phyloP scores from a whole-genome alignment of 345 rosid genomes.

The Jatropha curcas region DNA sequence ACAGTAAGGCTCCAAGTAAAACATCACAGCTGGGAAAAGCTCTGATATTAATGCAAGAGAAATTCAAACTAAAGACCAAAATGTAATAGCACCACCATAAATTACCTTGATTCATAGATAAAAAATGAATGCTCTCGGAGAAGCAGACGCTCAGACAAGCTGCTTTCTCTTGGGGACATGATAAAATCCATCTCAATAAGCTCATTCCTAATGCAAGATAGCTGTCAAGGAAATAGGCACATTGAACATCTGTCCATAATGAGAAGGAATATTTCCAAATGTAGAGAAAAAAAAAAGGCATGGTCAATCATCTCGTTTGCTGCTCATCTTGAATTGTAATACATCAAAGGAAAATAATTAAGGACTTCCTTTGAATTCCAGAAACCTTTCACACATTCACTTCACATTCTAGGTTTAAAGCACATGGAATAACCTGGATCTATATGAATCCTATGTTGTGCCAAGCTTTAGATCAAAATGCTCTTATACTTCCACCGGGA shows the following conservation, averaged over 20 bases:
- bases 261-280: neutral
- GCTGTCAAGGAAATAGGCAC: conserved; percentile 25
- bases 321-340: neutral
- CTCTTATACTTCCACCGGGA: neutral
- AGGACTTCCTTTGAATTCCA: neutral
- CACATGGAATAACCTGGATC: neutral
- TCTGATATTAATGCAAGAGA: neutral
- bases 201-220: conserved; percentile 50
- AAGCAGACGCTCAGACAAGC: conserved; percentile 43
- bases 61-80: neutral
- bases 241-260: neutral
- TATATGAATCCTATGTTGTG: neutral
- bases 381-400: neutral
- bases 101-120: conserved; percentile 46
- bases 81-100: neutral
- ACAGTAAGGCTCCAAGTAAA: neutral
- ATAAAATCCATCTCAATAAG: conserved; percentile 48
- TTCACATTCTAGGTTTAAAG: neutral
- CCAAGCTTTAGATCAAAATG: neutral
- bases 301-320: neutral
- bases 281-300: neutral
- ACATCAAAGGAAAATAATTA: neutral
- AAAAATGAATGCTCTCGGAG: conserved; percentile 45
- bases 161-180: conserved; percentile 33
- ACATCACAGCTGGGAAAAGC: neutral